Base-by-base conservation (phyloP, 2,329 filamentous ascomycete genomes). In the Cytospora chrysosperma region DNA sequence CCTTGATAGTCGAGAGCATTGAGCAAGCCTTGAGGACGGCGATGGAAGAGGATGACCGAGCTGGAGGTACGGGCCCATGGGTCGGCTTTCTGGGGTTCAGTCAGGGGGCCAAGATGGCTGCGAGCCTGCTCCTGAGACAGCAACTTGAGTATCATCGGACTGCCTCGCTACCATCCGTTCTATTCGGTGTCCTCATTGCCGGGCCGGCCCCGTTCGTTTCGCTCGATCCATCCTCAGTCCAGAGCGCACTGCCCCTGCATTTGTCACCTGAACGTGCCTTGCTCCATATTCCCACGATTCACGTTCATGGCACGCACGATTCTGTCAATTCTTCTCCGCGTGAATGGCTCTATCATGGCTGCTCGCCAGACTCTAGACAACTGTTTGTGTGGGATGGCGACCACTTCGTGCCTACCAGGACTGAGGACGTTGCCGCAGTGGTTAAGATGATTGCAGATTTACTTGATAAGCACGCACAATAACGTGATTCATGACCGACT, bases 341-440 rank as follows among this genome's bases (percentile, higher is more conserved):
- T 58, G 76, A 81, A 71, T 70, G 88, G 68, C 71, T 85, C 56
- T 73, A 83, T 13, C 74, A 83, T 59, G 92, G 88, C 71, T 90
- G 86, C 71, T 79, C 84, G 57, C 70, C 77, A 10, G 81, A 78
- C 0, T 84, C 76, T 4, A 76, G 82, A 8, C 80, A 75, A 37
- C 65, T 92, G 47, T 73, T 93, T 1, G 88, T 92, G 72, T 93
- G 90, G 90, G 83, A 90, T 63, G 90, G 89, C 0, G 82, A 80
- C 1, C 91, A 94, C 73, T 77, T 90, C 6, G 79, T 94, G 53
- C 88, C 90, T 2, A 81, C 93, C 64, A 90, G 89, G 77, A 78
- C 76, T 26, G 76, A 75, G 40, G 89, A 93, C 73, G 88, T 92
- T 4, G 78, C 84, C 57, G 77, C 74, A 12, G 76, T 90, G 28